phyloP scores from a whole-genome alignment of 192 early-diverging fungal genomes.

The Glomus cerebriforme region DNA sequence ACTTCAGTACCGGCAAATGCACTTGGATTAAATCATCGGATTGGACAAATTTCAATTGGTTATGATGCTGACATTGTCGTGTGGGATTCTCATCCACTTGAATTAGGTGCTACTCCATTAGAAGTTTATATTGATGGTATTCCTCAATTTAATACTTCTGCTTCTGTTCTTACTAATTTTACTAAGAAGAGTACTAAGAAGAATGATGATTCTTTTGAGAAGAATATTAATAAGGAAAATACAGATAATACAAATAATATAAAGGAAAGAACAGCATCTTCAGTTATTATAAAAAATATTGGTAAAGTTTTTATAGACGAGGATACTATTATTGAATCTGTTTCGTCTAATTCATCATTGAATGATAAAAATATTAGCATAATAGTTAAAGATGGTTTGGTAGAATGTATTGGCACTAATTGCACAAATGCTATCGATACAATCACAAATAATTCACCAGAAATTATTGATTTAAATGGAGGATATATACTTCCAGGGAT shows the following conservation, averaged over 20 bases:
- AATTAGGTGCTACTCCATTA: constrained; percentile 70
- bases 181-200: neutral
- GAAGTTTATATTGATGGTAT: constrained; percentile 77
- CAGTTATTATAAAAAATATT: constrained; percentile 48
- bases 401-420: constrained; percentile 38
- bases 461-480: constrained; percentile 55
- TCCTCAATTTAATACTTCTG: constrained; percentile 51
- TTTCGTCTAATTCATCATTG: neutral
- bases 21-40: constrained; percentile 66
- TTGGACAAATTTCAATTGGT: constrained; percentile 63
- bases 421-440: constrained; percentile 36
- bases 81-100: constrained; percentile 73
- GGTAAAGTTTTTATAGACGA: constrained; percentile 37
- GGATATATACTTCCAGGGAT: constrained; percentile 63
- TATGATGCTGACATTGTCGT: constrained; percentile 83
- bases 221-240: constrained; percentile 18
- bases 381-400: constrained; percentile 37
- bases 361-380: constrained; percentile 34
- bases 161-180: neutral
- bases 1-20: constrained; percentile 72
- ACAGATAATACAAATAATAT: constrained; percentile 5
- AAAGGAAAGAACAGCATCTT: constrained; percentile 36
- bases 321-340: constrained; percentile 9
- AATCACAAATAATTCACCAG: neutral
- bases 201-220: neutral